A percentile compares a stretch with the other conserved stretches of the same genome.
Conservation (phyloP, 805 yeast genomes). For the Nakazawaea molendinolei region DNA sequence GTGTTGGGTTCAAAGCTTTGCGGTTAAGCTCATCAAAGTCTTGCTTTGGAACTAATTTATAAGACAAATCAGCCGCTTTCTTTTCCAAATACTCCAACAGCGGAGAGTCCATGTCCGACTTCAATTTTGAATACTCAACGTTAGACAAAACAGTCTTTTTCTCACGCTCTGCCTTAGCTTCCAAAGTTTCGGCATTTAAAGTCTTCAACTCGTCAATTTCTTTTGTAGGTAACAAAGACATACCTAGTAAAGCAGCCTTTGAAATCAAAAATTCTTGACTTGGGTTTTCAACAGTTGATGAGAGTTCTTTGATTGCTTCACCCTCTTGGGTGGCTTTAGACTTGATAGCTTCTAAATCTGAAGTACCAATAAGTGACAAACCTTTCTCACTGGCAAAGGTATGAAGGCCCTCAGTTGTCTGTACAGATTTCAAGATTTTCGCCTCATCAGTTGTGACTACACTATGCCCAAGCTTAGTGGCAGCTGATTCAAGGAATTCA, state of each 20-base stretch:
- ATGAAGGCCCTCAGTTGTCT: constrained; percentile 6
- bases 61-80: constrained; percentile 23
- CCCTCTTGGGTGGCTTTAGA: constrained; percentile 18
- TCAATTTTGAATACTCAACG: constrained; percentile 14
- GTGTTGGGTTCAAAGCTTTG: constrained; percentile 13
- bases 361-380: constrained; percentile 12
- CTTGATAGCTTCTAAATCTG: constrained; percentile 14
- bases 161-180: constrained; percentile 19
- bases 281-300: not conserved
- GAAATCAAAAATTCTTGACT: not conserved
- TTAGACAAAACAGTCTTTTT: constrained; percentile 18
- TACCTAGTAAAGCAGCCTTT: not conserved
- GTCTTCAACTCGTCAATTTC: constrained; percentile 10
- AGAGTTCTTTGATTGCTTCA: not conserved
- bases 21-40: constrained; percentile 8
- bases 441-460: constrained; percentile 15
- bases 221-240: constrained; percentile 12
- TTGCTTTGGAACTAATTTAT: constrained; percentile 9
- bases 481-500: not conserved
- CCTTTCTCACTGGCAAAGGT: constrained; percentile 17
- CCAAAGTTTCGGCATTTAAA: constrained; percentile 21
- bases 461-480: constrained; percentile 3
- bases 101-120: constrained; percentile 20
- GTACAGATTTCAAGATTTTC: constrained; percentile 8
- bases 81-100: constrained; percentile 25